These are phyloP conservation scores for Podospora pseudoanserina DNA, from an alignment of 495 filamentous ascomycete species.

Conservation along the genomic window DNA sequence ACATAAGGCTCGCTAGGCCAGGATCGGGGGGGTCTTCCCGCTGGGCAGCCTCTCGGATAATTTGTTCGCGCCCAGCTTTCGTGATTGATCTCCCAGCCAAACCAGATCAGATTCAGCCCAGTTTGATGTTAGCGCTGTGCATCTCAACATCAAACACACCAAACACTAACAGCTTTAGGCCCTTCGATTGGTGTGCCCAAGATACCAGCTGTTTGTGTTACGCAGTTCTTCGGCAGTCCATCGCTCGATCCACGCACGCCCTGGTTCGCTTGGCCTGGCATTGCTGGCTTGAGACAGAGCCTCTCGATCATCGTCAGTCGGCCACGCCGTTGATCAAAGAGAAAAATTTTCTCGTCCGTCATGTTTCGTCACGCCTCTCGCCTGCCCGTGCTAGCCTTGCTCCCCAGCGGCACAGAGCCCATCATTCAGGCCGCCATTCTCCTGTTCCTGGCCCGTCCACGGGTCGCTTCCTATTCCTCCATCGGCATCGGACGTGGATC, in stretches of 20 bases:
- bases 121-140: neutral
- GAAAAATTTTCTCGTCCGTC: constrained; percentile 1
- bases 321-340: constrained; percentile 3
- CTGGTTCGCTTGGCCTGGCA: neutral
- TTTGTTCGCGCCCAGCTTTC: constrained; percentile 3
- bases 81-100: constrained; percentile 1
- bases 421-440: constrained; percentile 1
- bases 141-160: neutral
- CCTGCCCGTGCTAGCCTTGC: neutral
- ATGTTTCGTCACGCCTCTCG: constrained; percentile 4
- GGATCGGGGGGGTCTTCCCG: neutral
- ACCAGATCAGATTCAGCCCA: constrained; percentile 4
- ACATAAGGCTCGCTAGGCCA: constrained; percentile 2
- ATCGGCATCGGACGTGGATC: neutral
- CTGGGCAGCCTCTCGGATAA: constrained; percentile 3
- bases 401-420: neutral
- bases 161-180: neutral
- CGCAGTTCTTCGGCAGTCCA: neutral
- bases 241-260: constrained; percentile 1
- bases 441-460: neutral
- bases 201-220: neutral
- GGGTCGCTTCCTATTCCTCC: constrained; percentile 2
- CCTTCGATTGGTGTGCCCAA: neutral
- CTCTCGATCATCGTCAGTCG: neutral
- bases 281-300: constrained; percentile 1